Conservation (phyloP, 805 yeast species). For the Zygoascus ofunaensis region DNA sequence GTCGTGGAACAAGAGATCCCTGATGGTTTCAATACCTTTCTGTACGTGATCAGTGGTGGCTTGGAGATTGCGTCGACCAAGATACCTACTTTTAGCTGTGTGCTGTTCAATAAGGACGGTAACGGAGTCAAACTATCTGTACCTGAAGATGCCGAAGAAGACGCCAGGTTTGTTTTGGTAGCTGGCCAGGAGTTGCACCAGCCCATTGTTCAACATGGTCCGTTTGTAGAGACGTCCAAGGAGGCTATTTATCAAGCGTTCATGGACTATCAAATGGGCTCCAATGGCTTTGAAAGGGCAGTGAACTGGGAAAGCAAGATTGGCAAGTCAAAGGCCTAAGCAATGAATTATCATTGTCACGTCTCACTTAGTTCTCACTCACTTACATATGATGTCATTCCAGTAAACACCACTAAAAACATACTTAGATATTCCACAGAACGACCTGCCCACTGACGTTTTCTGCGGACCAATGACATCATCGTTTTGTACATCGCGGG, state of each 20-base stretch:
- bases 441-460: too few relatives aligned
- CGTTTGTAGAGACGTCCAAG: constrained; percentile 70
- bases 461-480: too few relatives aligned
- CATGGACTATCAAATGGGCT: constrained; percentile 51
- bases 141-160: constrained; percentile 34
- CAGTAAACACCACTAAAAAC: too few relatives aligned
- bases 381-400: too few relatives aligned
- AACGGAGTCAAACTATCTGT: constrained; percentile 46
- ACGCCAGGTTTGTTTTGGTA: constrained; percentile 57
- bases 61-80: constrained; percentile 35
- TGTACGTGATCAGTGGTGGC: constrained; percentile 58
- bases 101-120: constrained; percentile 65
- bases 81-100: constrained; percentile 41
- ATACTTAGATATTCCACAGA: too few relatives aligned
- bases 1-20: constrained; percentile 52
- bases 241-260: constrained; percentile 63
- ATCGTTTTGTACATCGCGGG: too few relatives aligned
- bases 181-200: constrained; percentile 73
- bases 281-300: constrained; percentile 30
- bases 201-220: constrained; percentile 78
- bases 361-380: too few relatives aligned
- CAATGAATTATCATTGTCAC: neutral
- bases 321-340: constrained; percentile 16
- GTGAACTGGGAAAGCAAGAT: constrained; percentile 27
- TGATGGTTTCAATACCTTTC: constrained; percentile 53